These are phyloP conservation scores for Umbelopsis vinacea DNA, from an alignment of 192 early-diverging fungal species.

Conservation along the genomic window DNA sequence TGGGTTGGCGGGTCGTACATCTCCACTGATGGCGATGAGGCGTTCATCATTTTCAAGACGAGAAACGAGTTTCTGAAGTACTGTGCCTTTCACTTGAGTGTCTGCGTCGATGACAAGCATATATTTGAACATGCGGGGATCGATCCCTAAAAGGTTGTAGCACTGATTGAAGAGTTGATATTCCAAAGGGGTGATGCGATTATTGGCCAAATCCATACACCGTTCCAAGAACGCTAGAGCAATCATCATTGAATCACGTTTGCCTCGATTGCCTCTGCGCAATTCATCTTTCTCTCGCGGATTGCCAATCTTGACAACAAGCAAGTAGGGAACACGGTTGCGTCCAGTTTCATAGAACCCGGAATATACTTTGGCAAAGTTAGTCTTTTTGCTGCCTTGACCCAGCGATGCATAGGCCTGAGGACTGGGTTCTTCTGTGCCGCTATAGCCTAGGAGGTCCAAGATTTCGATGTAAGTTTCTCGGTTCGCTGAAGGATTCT, in stretches of 20 bases:
- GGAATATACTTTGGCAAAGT: slow-evolving; percentile 73
- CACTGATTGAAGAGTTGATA: slow-evolving; percentile 72
- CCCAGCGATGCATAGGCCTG: slow-evolving; percentile 58
- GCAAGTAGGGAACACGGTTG: slow-evolving; percentile 61
- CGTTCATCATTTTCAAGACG: slow-evolving; percentile 59
- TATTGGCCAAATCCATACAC: slow-evolving; percentile 59
- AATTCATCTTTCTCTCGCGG: slow-evolving; percentile 42
- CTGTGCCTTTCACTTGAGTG: slow-evolving; percentile 63
- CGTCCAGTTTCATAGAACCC: slow-evolving; percentile 61
- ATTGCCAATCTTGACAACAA: slow-evolving; percentile 69
- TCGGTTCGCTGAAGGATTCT: slow-evolving; percentile 57
- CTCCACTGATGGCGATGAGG: slow-evolving; percentile 67
- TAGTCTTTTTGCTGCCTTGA: slow-evolving; percentile 57
- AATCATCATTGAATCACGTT: slow-evolving; percentile 87
- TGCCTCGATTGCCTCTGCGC: slow-evolving; percentile 71
- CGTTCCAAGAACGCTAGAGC: slow-evolving; percentile 85
- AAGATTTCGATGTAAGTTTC: slow-evolving; percentile 66
- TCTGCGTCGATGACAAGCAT: slow-evolving; percentile 72
- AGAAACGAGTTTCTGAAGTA: slow-evolving; percentile 54
- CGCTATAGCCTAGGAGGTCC: slow-evolving; percentile 69
- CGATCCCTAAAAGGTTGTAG: slow-evolving; percentile 63
- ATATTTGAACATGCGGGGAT: slow-evolving; percentile 67
- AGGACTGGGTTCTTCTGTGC: slow-evolving; percentile 49
- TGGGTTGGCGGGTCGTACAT: slow-evolving; percentile 70
- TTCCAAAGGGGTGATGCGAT: slow-evolving; percentile 68